Percentiles rank a stretch among this genome's conserved stretches.
Evolutionary conservation across 495 filamentous ascomycete species (phyloP).

Genomic region (Lepraria neglecta): DNA sequence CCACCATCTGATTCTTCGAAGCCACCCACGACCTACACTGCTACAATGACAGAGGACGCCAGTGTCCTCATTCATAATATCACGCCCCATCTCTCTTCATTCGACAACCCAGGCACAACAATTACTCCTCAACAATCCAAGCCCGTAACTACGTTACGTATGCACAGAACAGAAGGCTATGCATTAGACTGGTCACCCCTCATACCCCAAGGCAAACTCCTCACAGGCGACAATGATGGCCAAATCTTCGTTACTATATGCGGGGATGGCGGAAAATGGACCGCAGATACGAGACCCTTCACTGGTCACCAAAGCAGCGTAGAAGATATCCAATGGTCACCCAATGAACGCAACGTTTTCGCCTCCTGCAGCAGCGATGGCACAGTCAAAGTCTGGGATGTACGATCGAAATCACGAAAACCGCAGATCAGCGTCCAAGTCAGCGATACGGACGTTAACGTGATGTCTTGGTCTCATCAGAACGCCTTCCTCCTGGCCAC

Average conservation of each 20-base stretch:
- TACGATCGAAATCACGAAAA: conserved; percentile 77
- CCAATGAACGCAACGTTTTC: conserved; percentile 84
- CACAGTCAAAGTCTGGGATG: conserved; percentile 91
- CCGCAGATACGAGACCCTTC: conserved; percentile 72
- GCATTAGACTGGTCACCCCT: conserved; percentile 89
- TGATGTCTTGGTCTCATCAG: conserved; percentile 85
- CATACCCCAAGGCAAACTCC: conserved; percentile 67
- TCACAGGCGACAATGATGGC: conserved; percentile 88
- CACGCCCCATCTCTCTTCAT: conserved; percentile 74
- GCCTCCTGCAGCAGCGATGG: conserved; percentile 89
- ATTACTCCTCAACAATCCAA: conserved; percentile 77
- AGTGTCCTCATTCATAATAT: conserved; percentile 91
- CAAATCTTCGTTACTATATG: conserved; percentile 80
- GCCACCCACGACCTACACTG: conserved; percentile 73
- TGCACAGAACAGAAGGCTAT: conserved; percentile 91
- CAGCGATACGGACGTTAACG: conserved; percentile 83
- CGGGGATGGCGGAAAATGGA: conserved; percentile 80
- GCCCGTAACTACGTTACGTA: conserved; percentile 74
- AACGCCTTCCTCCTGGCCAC: conserved; percentile 85
- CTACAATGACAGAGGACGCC: conserved; percentile 82
- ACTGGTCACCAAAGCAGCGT: conserved; percentile 76
- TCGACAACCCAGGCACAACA: conserved; percentile 77
- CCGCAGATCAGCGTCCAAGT: conserved; percentile 80
- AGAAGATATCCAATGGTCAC: conserved; percentile 95
- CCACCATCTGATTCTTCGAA: conserved; percentile 61